These are phyloP conservation scores for Castanopsis chinensis DNA, from an alignment of 306 rosid genomes.

Conservation along the genomic window DNA sequence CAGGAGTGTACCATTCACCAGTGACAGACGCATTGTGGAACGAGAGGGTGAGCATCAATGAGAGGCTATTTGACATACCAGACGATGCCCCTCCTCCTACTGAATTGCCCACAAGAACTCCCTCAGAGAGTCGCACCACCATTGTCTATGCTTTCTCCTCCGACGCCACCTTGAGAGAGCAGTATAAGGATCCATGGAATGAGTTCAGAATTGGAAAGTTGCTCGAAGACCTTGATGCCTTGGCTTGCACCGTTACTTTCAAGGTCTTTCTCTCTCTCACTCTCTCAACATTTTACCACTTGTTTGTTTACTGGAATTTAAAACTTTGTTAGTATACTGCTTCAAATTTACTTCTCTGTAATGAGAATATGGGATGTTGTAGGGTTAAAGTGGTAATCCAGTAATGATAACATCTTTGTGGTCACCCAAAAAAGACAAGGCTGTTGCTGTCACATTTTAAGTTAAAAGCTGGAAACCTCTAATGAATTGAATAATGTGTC, in stretches of 20 bases:
- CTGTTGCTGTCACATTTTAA: no score
- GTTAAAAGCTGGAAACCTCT: no score
- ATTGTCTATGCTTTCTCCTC: slow-evolving; percentile 72
- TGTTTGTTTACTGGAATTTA: slow-evolving; percentile 3
- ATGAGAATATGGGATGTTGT: not conserved
- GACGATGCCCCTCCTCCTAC: slow-evolving; percentile 88
- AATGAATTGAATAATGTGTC: no score
- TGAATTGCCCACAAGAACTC: slow-evolving; percentile 70
- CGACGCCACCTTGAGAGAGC: slow-evolving; percentile 77
- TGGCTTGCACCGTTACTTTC: slow-evolving; percentile 86
- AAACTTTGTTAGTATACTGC: not conserved
- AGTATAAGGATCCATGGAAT: slow-evolving; percentile 94
- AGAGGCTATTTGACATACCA: slow-evolving; percentile 74
- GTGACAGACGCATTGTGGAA: slow-evolving; percentile 94
- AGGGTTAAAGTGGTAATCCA: not conserved
- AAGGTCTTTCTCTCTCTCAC: slow-evolving; percentile 42
- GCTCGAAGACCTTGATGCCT: slow-evolving; percentile 93
- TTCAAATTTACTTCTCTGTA: not conserved
- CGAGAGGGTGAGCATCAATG: slow-evolving; percentile 64
- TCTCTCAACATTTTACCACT: not conserved
- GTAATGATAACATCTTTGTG: no score
- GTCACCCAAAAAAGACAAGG: no score
- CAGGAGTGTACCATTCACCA: slow-evolving; percentile 95
- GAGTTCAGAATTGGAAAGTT: slow-evolving; percentile 84
- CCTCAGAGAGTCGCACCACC: slow-evolving; percentile 78